Percentiles rank a stretch among this genome's conserved stretches.
Conservation (phyloP, 1,139 yeast genomes). For the Spencermartinsiella ligniputridi region DNA sequence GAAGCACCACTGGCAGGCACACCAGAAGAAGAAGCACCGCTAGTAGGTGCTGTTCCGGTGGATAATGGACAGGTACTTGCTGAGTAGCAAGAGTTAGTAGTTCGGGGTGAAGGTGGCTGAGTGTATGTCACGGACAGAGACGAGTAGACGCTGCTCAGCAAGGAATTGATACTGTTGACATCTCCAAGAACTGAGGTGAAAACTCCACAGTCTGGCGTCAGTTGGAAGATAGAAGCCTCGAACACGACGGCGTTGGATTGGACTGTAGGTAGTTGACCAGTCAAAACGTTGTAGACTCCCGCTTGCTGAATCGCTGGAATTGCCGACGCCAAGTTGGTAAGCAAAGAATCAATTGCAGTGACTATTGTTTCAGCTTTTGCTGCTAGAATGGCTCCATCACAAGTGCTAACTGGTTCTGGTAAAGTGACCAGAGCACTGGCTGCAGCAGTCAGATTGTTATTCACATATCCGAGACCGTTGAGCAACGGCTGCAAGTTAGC, state of each 20-base stretch:
- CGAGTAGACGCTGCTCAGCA: neutral
- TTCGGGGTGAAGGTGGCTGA: neutral
- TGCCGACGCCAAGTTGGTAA: neutral
- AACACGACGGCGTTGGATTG: neutral
- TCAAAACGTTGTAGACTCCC: neutral
- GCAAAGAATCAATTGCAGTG: neutral
- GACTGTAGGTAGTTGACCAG: neutral
- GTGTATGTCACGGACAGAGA: neutral
- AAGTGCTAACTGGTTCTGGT: neutral
- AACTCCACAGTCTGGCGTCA: neutral
- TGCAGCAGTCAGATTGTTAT: neutral
- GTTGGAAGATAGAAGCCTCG: neutral
- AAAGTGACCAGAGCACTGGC: neutral
- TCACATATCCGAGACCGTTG: neutral
- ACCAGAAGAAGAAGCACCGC: neutral
- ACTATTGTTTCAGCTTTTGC: neutral
- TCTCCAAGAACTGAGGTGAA: neutral
- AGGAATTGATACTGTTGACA: constrained; percentile 1
- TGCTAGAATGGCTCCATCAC: neutral
- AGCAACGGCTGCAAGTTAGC: neutral
- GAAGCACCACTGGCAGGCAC: neutral
- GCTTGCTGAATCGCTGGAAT: neutral
- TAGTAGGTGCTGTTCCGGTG: neutral
- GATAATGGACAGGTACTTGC: neutral
- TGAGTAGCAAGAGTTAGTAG: neutral